phyloP scores from a whole-genome alignment of 116 monocot genomes.

The Iris pallida region DNA sequence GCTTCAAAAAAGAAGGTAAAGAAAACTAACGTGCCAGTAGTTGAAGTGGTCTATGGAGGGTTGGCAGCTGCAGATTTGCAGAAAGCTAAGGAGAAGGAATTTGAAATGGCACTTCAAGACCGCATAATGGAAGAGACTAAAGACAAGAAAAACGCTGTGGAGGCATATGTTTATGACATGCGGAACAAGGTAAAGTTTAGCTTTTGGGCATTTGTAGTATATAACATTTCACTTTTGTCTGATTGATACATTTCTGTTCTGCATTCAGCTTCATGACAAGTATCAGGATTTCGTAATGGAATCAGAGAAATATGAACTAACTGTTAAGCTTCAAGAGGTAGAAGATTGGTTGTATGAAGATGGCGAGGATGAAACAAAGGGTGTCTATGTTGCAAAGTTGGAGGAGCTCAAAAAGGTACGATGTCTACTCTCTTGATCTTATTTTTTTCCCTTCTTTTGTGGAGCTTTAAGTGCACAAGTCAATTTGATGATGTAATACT shows the following conservation, averaged over 20 bases:
- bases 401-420: conserved; percentile 78
- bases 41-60: conserved; percentile 58
- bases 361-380: conserved; percentile 90
- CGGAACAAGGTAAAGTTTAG: conserved; percentile 60
- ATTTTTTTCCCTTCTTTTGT: neutral
- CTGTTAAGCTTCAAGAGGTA: conserved; percentile 68
- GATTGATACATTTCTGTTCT: neutral
- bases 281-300: conserved; percentile 68
- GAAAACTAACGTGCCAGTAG: conserved; percentile 61
- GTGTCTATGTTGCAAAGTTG: conserved; percentile 83
- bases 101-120: conserved; percentile 94
- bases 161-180: conserved; percentile 97
- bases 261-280: conserved; percentile 73
- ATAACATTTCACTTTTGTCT: neutral
- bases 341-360: conserved; percentile 99
- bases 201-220: no score
- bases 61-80: conserved; percentile 51
- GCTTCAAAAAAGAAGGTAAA: conserved; percentile 68
- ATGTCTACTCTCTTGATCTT: neutral
- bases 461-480: neutral
- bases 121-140: conserved; percentile 98
- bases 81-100: conserved; percentile 80
- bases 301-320: conserved; percentile 54
- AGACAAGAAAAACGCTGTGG: conserved; percentile 96
- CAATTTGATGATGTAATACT: neutral